These are phyloP conservation scores for Panicum virgatum DNA, from an alignment of 202 grass and related monocot genomes.

Conservation along the genomic window DNA sequence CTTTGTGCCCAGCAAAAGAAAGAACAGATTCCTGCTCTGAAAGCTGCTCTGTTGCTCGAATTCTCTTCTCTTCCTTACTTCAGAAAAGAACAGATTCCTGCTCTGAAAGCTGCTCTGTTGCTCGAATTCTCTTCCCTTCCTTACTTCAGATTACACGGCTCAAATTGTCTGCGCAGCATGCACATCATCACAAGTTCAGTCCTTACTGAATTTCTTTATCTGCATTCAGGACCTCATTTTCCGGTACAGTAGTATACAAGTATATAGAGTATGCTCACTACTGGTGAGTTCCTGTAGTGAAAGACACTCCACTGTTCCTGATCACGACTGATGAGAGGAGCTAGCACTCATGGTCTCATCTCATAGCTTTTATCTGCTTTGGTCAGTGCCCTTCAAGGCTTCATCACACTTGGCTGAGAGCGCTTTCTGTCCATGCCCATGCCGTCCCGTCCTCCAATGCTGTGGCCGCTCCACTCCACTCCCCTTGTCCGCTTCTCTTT, in stretches of 20 bases:
- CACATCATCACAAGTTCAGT: not conserved
- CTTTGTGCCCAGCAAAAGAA: not conserved
- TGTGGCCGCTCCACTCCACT: conserved; percentile 18
- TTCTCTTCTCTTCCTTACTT: not conserved
- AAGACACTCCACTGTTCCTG: not conserved
- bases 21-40: not conserved
- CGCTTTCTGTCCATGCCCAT: not conserved
- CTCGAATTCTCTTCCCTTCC: not conserved
- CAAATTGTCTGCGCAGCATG: not conserved
- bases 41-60: not conserved
- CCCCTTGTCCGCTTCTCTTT: conserved; percentile 11
- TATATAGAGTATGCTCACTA: not conserved
- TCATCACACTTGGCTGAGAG: not conserved
- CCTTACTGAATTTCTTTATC: not conserved
- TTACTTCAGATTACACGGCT: not conserved
- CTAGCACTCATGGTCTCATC: not conserved
- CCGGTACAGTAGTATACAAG: not conserved
- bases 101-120: not conserved
- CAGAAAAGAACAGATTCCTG: not conserved
- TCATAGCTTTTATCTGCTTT: not conserved
- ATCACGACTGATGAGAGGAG: not conserved
- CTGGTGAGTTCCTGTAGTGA: not conserved
- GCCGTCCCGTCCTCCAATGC: not conserved
- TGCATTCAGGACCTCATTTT: not conserved
- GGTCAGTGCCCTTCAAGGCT: not conserved